These are phyloP conservation scores for Beauveria rudraprayagi DNA, from an alignment of 2,329 filamentous ascomycete genomes.

Conservation along the genomic window DNA sequence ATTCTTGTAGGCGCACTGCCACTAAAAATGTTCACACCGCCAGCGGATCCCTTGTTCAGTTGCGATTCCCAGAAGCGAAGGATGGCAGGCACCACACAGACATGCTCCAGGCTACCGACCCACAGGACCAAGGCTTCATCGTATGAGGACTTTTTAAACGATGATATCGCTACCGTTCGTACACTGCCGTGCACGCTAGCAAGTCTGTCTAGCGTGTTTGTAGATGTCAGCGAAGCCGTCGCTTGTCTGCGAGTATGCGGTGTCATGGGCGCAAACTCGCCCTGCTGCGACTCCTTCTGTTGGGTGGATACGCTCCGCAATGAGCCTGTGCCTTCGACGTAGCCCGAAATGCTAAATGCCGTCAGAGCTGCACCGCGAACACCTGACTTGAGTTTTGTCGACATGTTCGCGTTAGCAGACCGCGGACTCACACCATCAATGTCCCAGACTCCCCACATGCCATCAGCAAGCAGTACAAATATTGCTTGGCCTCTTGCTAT, in stretches of 20 bases:
- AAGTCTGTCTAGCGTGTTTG: conserved; percentile 41
- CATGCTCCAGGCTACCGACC: conserved; percentile 48
- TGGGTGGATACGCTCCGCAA: conserved; percentile 34
- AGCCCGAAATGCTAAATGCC: conserved; percentile 49
- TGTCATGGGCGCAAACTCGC: conserved; percentile 57
- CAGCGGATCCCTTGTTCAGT: conserved; percentile 41
- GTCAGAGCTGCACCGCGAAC: conserved; percentile 51
- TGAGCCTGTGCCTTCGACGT: conserved; percentile 51
- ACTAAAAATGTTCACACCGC: conserved; percentile 47
- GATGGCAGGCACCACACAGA: conserved; percentile 48
- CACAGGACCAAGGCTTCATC: conserved; percentile 50
- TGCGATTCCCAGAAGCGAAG: conserved; percentile 54
- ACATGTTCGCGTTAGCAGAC: conserved; percentile 31
- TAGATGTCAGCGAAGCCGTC: conserved; percentile 35
- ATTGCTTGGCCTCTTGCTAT: conserved; percentile 52
- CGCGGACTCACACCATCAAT: conserved; percentile 49
- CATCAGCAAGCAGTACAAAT: conserved; percentile 51
- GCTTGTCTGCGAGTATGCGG: conserved; percentile 51
- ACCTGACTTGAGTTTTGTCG: conserved; percentile 43
- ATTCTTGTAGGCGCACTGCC: conserved; percentile 47
- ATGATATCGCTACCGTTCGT: conserved; percentile 38
- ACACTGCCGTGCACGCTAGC: conserved; percentile 45
- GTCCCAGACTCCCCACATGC: conserved; percentile 63
- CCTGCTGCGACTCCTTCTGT: conserved; percentile 28
- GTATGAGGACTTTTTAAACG: conserved; percentile 32